These are phyloP conservation scores for Trichoderma atrobrunneum DNA, from an alignment of 2,329 filamentous ascomycete species.

Conservation along the genomic window DNA sequence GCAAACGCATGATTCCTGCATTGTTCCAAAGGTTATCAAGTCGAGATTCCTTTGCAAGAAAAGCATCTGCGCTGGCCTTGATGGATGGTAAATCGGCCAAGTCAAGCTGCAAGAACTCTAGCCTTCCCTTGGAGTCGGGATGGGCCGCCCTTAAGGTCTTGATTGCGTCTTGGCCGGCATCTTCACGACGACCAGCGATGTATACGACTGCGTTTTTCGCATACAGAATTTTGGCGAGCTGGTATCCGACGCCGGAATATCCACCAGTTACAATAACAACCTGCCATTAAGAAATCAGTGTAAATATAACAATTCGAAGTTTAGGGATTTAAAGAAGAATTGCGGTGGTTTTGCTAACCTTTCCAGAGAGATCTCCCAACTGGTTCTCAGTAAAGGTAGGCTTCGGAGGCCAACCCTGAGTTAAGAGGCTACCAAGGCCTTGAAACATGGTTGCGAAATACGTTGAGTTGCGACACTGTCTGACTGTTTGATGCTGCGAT, in stretches of 20 bases:
- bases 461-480: background rate
- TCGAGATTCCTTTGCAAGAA: conserved; percentile 30
- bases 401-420: conserved; percentile 23
- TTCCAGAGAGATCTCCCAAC: conserved; percentile 49
- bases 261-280: conserved; percentile 51
- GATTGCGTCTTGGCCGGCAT: conserved; percentile 47
- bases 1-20: conserved; percentile 43
- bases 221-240: conserved; percentile 54
- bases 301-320: background rate
- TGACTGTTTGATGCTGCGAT: background rate
- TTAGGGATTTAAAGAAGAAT: background rate
- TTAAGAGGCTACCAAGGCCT: background rate
- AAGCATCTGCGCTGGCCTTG: conserved; percentile 31
- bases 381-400: conserved; percentile 50
- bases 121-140: conserved; percentile 37
- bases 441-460: background rate
- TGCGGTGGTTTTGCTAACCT: conserved; percentile 41
- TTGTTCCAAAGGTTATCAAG: conserved; percentile 46
- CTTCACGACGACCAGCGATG: conserved; percentile 46
- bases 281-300: conserved; percentile 19
- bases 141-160: conserved; percentile 37
- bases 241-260: conserved; percentile 47
- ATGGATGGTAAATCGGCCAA: conserved; percentile 39
- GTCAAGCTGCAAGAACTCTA: conserved; percentile 48
- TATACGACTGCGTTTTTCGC: conserved; percentile 54